Percentiles rank a stretch among this genome's conserved stretches.
phyloP scores from a whole-genome alignment of 768 basidiomycete genomes.

The Stropharia rugosoannulata region DNA sequence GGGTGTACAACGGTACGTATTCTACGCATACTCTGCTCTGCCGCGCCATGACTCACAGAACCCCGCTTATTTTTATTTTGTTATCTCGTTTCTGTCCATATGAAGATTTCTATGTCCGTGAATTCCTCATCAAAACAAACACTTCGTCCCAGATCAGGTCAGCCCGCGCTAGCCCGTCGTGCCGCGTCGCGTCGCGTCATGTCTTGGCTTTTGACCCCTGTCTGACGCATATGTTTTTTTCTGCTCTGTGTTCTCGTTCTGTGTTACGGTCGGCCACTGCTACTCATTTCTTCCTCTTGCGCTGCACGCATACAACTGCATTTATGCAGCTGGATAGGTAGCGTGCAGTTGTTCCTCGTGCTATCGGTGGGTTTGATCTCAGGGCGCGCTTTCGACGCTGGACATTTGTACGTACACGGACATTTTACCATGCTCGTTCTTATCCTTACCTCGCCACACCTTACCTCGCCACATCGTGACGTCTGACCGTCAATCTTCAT shows the following conservation, averaged over 20 bases:
- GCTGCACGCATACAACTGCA: too few species aligned
- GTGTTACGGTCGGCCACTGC: too few species aligned
- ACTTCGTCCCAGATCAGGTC: slow-evolving; percentile 28
- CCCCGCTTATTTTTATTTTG: slow-evolving; percentile 1
- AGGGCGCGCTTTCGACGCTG: slow-evolving; percentile 26
- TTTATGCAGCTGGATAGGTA: slow-evolving; percentile 25
- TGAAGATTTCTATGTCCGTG: slow-evolving; percentile 28
- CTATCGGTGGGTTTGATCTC: slow-evolving; percentile 22
- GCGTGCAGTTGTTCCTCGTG: slow-evolving; percentile 22
- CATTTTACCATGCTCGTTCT: background rate
- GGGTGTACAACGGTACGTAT: slow-evolving; percentile 25
- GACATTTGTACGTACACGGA: slow-evolving; percentile 21
- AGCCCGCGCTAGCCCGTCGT: background rate
- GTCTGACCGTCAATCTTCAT: slow-evolving; percentile 2
- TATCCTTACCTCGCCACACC: background rate
- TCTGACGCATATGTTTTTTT: too few species aligned
- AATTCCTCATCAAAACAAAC: slow-evolving; percentile 22
- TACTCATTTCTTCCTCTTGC: too few species aligned
- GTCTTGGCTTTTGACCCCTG: too few species aligned
- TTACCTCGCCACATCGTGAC: background rate
- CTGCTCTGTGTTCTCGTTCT: too few species aligned
- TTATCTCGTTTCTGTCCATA: too few species aligned
- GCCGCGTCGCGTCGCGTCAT: too few species aligned
- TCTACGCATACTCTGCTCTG: slow-evolving; percentile 35
- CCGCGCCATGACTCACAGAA: slow-evolving; percentile 5